phyloP scores from a whole-genome alignment of 2,329 filamentous ascomycete species.

The Cladorrhinum sp. region DNA sequence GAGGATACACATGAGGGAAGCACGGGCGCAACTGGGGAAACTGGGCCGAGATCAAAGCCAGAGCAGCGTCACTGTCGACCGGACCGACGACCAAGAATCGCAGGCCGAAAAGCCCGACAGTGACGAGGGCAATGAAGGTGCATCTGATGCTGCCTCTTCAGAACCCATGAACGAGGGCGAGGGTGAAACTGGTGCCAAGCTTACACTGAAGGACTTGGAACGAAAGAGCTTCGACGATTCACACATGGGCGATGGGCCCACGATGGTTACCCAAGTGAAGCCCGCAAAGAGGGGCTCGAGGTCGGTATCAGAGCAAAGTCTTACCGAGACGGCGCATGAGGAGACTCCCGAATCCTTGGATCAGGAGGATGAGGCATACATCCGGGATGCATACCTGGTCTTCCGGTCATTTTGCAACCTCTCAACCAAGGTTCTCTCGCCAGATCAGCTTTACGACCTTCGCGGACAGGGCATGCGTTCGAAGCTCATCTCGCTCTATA shows the following conservation, averaged over 20 bases:
- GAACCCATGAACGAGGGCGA: slow-evolving; percentile 38
- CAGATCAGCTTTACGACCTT: slow-evolving; percentile 89
- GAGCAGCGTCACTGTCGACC: slow-evolving; percentile 41
- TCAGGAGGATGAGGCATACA: slow-evolving; percentile 89
- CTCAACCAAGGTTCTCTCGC: slow-evolving; percentile 84
- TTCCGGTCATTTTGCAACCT: slow-evolving; percentile 98
- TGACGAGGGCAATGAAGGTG: slow-evolving; percentile 36
- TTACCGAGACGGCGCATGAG: slow-evolving; percentile 51
- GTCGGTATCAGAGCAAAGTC: slow-evolving; percentile 54
- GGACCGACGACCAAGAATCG: slow-evolving; percentile 26
- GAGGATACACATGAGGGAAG: slow-evolving; percentile 82
- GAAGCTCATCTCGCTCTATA: slow-evolving; percentile 90
- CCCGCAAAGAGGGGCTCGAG: slow-evolving; percentile 40
- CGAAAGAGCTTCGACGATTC: slow-evolving; percentile 69
- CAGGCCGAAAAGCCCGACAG: slow-evolving; percentile 39
- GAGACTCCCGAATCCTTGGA: slow-evolving; percentile 61
- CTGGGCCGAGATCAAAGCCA: slow-evolving; percentile 51
- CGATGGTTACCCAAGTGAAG: slow-evolving; percentile 63
- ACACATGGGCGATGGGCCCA: slow-evolving; percentile 63
- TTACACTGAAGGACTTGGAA: slow-evolving; percentile 65
- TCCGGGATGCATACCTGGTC: slow-evolving; percentile 94
- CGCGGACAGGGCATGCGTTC: slow-evolving; percentile 96
- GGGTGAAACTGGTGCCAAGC: slow-evolving; percentile 48
- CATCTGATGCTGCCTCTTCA: slow-evolving; percentile 32
- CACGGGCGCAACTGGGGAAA: slow-evolving; percentile 58